phyloP scores from a whole-genome alignment of 306 rosid species.

The Prunus salicina region DNA sequence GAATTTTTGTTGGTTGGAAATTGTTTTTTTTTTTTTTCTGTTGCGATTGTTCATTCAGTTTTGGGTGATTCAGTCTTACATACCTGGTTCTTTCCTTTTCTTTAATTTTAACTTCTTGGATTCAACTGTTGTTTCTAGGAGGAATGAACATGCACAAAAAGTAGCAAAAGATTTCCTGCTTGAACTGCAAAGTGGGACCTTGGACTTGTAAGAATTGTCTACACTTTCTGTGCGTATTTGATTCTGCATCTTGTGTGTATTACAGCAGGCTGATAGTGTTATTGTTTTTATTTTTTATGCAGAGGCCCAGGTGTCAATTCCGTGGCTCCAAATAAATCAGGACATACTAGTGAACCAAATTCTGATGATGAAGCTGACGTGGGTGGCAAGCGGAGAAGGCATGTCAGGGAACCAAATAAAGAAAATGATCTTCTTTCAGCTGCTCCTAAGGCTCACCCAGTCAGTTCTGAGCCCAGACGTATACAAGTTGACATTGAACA shows the following conservation, averaged over 20 bases:
- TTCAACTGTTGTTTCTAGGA: slow-evolving; percentile 50
- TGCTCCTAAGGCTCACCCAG: slow-evolving; percentile 81
- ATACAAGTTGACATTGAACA: slow-evolving; percentile 79
- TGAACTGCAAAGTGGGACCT: slow-evolving; percentile 86
- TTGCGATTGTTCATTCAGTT: background rate
- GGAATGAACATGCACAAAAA: slow-evolving; percentile 83
- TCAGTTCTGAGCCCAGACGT: slow-evolving; percentile 79
- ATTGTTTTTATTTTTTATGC: slow-evolving; percentile 23
- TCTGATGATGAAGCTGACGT: slow-evolving; percentile 86
- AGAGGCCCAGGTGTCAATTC: slow-evolving; percentile 81
- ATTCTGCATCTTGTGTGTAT: background rate
- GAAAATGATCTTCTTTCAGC: slow-evolving; percentile 70
- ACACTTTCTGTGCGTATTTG: background rate
- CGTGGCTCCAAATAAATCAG: slow-evolving; percentile 61
- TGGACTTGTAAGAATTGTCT: slow-evolving; percentile 64
- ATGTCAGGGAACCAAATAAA: slow-evolving; percentile 66
- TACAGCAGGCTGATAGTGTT: background rate
- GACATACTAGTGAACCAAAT: slow-evolving; percentile 75
- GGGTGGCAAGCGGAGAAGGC: slow-evolving; percentile 68
- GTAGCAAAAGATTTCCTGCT: slow-evolving; percentile 81
- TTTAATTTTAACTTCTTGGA: background rate
- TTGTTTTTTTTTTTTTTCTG: too few relatives aligned
- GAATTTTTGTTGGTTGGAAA: background rate
- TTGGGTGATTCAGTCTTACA: background rate
- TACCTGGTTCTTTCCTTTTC: background rate